Evolutionary conservation across 495 filamentous ascomycete species (phyloP), one percentile per base, ranked within the genome.

Genomic region (Trichoderma reesei): DNA sequence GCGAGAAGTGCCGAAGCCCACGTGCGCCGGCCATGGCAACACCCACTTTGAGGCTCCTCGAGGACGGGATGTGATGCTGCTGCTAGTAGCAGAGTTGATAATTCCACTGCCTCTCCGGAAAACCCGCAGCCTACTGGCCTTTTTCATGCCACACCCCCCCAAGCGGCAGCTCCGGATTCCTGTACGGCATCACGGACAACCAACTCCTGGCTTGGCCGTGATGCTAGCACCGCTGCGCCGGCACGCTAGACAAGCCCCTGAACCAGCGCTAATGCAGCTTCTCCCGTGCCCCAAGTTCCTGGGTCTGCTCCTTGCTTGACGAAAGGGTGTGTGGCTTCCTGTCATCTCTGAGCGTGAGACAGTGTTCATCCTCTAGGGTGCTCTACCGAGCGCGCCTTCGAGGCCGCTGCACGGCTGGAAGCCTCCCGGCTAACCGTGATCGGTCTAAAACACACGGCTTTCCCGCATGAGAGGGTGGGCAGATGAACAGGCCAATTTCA

Each of bases 191-290:
- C 6, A 48, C 3, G 44, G 44, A 48, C 18, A 5, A 7, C 9
- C 34, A 20, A 10, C 46, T 9, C 18, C 51, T 33, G 16, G 26
- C 14, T 34, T 33, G 51, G 51, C 14, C 31, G 9, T 56, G 51
- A 7, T 56, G 34, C 51, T 26, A 56, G 26, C 51, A 34, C 51
- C 51, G 51, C 51, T 56, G 26, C 51, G 51, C 51, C 51, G 51
- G 51, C 51, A 56, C 51, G 31, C 51, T 56, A 56, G 51, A 34
- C 51, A 56, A 9, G 51, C 26, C 8, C 51, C 51, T 56, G 31
- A 36, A 4, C 46, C 46, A 33, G 51, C 51, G 51, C 51, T 56
- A 56, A n/a, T 56, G 51, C 48, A 8, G 26, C 51, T 56, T 26
- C 18, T 56, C 51, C 44, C 51, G 51, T 33, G 51, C 26, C 51